phyloP scores from a whole-genome alignment of 2,329 filamentous ascomycete species.

The Penicillium sclerotigenum region DNA sequence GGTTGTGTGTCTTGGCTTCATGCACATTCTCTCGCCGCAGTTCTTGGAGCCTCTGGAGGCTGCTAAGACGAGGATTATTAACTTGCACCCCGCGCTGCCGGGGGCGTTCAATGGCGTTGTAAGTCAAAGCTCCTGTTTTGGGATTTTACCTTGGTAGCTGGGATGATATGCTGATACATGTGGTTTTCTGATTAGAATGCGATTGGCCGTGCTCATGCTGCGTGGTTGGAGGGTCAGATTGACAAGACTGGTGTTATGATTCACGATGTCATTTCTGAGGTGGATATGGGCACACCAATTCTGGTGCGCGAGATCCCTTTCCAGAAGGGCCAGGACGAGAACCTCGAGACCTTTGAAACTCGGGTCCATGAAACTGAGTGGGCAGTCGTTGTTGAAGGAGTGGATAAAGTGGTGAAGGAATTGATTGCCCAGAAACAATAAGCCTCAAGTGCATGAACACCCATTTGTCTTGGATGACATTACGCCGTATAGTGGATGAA shows the following conservation, averaged over 20 bases:
- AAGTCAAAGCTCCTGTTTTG: constrained; percentile 19
- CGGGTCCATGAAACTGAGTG: constrained; percentile 77
- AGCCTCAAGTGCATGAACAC: constrained; percentile 2
- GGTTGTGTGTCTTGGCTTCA: constrained; percentile 80
- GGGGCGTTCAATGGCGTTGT: constrained; percentile 72
- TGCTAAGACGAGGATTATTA: constrained; percentile 68
- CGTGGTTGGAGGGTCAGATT: constrained; percentile 66
- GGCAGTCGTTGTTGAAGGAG: constrained; percentile 72
- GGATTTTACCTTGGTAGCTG: background rate
- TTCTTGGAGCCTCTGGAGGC: constrained; percentile 68
- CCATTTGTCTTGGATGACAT: background rate
- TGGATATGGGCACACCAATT: constrained; percentile 76
- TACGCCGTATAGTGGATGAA: background rate
- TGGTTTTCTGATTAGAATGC: constrained; percentile 48
- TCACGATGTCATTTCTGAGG: constrained; percentile 76
- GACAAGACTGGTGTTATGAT: constrained; percentile 79
- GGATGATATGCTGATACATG: background rate
- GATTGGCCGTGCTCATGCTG: constrained; percentile 73
- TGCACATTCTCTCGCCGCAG: constrained; percentile 71
- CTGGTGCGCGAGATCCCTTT: constrained; percentile 65
- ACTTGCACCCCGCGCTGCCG: constrained; percentile 73
- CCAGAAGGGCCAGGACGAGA: constrained; percentile 59
- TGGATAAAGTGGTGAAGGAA: constrained; percentile 36
- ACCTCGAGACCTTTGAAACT: constrained; percentile 63
- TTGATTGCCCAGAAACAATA: constrained; percentile 25